Percentiles rank a stretch among this genome's conserved stretches.
phyloP scores from a whole-genome alignment of 2,329 filamentous ascomycete genomes.

The Phaeosphaeria sp. region DNA sequence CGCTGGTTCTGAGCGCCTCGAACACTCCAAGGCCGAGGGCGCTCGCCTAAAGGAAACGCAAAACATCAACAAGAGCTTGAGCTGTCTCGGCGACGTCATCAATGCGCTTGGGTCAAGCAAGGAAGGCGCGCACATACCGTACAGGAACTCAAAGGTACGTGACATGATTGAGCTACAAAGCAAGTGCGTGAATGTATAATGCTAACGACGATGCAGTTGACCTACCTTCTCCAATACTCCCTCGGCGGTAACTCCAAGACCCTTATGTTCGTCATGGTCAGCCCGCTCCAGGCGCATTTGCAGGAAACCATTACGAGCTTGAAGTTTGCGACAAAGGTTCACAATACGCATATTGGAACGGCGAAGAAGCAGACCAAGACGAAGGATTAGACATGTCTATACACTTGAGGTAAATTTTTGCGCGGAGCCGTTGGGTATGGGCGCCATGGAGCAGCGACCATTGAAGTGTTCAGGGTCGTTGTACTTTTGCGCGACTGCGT shows the following conservation, averaged over 20 bases:
- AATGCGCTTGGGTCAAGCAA: slow-evolving; percentile 86
- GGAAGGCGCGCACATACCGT: slow-evolving; percentile 81
- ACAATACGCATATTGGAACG: slow-evolving; percentile 91
- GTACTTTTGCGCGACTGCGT: too few species aligned
- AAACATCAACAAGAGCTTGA: slow-evolving; percentile 95
- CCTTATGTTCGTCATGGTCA: slow-evolving; percentile 99
- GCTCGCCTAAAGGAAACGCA: slow-evolving; percentile 92
- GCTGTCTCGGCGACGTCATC: slow-evolving; percentile 92
- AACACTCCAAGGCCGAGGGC: slow-evolving; percentile 85
- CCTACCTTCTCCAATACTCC: slow-evolving; percentile 92
- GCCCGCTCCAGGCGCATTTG: slow-evolving; percentile 86
- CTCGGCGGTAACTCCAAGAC: slow-evolving; percentile 96
- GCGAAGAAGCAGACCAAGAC: slow-evolving; percentile 77
- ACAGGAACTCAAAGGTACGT: slow-evolving; percentile 86
- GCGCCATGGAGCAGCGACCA: slow-evolving; percentile 9
- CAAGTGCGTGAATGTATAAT: too few species aligned
- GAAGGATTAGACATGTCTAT: not conserved
- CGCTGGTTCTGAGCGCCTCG: slow-evolving; percentile 88
- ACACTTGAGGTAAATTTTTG: too few species aligned
- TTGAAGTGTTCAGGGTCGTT: slow-evolving; percentile 29
- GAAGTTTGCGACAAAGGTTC: slow-evolving; percentile 93
- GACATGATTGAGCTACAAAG: too few species aligned
- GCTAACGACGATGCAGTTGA: slow-evolving; percentile 63
- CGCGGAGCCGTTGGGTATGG: not conserved
- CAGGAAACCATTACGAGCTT: slow-evolving; percentile 93